Evolutionary conservation across 306 rosid genomes (phyloP).

Genomic region (Citrullus amarus): DNA sequence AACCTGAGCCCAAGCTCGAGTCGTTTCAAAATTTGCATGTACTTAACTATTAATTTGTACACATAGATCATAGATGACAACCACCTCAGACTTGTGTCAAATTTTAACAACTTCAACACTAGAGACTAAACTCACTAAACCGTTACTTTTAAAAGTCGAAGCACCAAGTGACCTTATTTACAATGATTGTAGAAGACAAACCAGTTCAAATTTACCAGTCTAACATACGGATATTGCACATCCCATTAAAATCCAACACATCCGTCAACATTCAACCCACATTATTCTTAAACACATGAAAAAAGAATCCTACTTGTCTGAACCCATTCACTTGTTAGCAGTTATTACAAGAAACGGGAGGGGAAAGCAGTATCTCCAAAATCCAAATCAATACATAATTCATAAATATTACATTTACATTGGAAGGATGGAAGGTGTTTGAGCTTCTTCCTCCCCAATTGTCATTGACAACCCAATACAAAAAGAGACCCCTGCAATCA

Average conservation of each 20-base stretch:
- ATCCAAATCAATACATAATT: neutral
- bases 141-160: no score
- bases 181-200: neutral
- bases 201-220: neutral
- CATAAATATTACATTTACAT: neutral
- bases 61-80: no score
- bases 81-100: no score
- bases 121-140: no score
- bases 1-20: no score
- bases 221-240: neutral
- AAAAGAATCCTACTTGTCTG: neutral
- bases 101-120: no score
- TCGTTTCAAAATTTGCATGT: no score
- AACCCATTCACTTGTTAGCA: neutral
- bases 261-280: neutral
- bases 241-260: neutral
- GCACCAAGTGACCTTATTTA: no score
- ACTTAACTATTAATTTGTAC: no score
- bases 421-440: neutral
- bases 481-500: neutral
- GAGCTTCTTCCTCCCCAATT: slow-evolving; percentile 3
- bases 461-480: neutral
- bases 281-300: neutral
- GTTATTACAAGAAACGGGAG: no score
- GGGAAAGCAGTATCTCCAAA: neutral